Evolutionary conservation across 371 early-diverging fungal genomes (phyloP).

Genomic region (Mortierella sp.): DNA sequence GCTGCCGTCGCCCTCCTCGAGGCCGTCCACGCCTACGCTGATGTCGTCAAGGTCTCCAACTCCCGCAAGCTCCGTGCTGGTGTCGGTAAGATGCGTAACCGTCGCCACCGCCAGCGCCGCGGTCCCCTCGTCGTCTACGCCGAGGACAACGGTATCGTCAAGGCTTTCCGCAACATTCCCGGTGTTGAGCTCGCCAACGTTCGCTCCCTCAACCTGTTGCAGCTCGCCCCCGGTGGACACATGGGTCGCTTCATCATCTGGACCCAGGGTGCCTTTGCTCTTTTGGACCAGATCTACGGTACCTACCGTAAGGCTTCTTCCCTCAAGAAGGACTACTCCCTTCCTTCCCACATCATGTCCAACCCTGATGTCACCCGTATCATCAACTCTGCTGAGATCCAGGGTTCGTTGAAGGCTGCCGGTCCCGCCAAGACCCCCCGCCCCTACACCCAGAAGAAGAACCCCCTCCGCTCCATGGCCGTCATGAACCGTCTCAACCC

Average conservation of each 20-base stretch:
- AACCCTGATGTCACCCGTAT: slow-evolving; percentile 97
- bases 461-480: slow-evolving; percentile 95
- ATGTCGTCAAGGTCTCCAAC: slow-evolving; percentile 97
- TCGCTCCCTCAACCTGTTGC: slow-evolving; percentile 95
- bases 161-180: slow-evolving; percentile 99
- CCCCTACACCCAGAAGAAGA: slow-evolving; percentile 96
- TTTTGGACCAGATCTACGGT: slow-evolving; percentile 96
- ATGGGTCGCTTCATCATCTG: slow-evolving; percentile 99
- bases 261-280: slow-evolving; percentile 97
- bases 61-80: slow-evolving; percentile 98
- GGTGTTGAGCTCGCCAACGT: slow-evolving; percentile 98
- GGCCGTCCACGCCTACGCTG: slow-evolving; percentile 94
- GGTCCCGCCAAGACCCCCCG: slow-evolving; percentile 85
- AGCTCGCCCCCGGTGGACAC: slow-evolving; percentile 99
- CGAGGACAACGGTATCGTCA: slow-evolving; percentile 95
- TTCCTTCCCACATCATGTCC: slow-evolving; percentile 91
- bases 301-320: slow-evolving; percentile 83
- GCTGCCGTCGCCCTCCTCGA: slow-evolving; percentile 95
- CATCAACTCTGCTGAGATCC: slow-evolving; percentile 98
- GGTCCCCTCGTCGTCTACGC: slow-evolving; percentile 99
- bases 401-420: slow-evolving; percentile 93
- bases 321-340: slow-evolving; percentile 95
- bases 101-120: slow-evolving; percentile 98
- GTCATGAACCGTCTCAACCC: slow-evolving; percentile 97
- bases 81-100: slow-evolving; percentile 99